These are phyloP conservation scores for Tagetes patula DNA, from an alignment of 129 eudicot species.

Conservation along the genomic window DNA sequence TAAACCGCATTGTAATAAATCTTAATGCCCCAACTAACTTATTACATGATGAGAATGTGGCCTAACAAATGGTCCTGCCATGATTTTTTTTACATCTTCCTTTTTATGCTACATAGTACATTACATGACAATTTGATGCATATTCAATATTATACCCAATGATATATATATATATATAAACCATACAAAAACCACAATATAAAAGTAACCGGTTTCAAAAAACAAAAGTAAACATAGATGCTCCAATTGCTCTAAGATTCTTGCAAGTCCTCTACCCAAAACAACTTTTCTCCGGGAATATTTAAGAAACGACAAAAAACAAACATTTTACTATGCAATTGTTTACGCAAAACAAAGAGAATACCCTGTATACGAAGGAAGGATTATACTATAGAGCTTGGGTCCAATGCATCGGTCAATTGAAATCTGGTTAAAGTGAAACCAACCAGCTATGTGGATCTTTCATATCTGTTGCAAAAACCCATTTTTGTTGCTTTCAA, in stretches of 20 bases:
- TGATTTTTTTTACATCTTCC: background rate
- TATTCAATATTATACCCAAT: background rate
- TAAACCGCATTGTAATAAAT: no score
- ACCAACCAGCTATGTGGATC: slow-evolving; percentile 12
- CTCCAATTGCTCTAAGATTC: slow-evolving; percentile 21
- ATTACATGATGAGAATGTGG: background rate
- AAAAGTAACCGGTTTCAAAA: background rate
- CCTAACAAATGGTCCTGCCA: background rate
- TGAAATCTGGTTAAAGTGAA: slow-evolving; percentile 2
- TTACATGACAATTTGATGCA: background rate
- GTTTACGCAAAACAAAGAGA: slow-evolving; percentile 24
- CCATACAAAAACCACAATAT: background rate
- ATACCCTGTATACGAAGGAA: slow-evolving; percentile 4
- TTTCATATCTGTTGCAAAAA: slow-evolving; percentile 25
- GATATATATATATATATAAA: no score
- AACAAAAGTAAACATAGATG: background rate
- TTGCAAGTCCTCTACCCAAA: background rate
- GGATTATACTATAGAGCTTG: slow-evolving; percentile 19
- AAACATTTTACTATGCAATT: slow-evolving; percentile 29
- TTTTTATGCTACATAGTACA: background rate
- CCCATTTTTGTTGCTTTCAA: slow-evolving; percentile 8
- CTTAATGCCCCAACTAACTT: background rate
- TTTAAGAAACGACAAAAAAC: background rate
- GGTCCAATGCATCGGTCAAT: slow-evolving; percentile 30
- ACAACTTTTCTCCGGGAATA: slow-evolving; percentile 6